Evolutionary conservation across 2,329 filamentous ascomycete genomes (phyloP).

Genomic region (Acrocalymma vagum): DNA sequence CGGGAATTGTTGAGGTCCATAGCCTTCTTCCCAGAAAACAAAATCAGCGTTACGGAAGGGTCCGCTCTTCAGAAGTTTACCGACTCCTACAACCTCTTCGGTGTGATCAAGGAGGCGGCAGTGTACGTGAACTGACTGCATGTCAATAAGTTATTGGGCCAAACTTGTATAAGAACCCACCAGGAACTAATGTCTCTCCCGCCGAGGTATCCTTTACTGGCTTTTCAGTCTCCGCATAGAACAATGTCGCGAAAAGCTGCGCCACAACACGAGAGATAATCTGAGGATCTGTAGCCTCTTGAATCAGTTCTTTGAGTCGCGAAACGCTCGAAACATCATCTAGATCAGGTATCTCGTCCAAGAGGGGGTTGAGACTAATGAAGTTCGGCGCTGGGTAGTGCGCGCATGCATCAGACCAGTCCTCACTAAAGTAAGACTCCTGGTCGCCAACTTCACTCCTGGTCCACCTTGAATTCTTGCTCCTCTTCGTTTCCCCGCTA

Average conservation of each 20-base stretch:
- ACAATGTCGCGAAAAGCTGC: constrained; percentile 18
- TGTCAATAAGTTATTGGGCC: neutral
- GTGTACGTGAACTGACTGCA: constrained; percentile 8
- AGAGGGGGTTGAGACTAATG: constrained; percentile 11
- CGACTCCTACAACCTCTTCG: constrained; percentile 6
- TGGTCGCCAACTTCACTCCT: neutral
- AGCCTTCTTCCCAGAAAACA: constrained; percentile 15
- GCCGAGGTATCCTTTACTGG: constrained; percentile 7
- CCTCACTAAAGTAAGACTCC: constrained; percentile 8
- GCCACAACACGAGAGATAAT: constrained; percentile 10
- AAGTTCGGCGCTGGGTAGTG: constrained; percentile 15
- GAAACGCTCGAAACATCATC: constrained; percentile 12
- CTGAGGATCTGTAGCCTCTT: constrained; percentile 5
- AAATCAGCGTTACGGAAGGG: constrained; percentile 11
- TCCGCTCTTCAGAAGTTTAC: constrained; percentile 9
- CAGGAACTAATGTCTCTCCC: constrained; percentile 9
- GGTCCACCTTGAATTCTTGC: constrained; percentile 2
- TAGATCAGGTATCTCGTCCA: constrained; percentile 9
- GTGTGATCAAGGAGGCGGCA: constrained; percentile 13
- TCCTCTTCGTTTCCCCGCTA: constrained; percentile 9
- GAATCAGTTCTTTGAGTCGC: constrained; percentile 7
- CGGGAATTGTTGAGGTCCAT: constrained; percentile 12
- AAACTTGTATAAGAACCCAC: constrained; percentile 1
- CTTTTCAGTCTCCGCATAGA: constrained; percentile 16
- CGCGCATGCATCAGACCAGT: constrained; percentile 9